Conservation (phyloP, 2,329 filamentous ascomycete genomes). For the Furcasterigmium furcatum region DNA sequence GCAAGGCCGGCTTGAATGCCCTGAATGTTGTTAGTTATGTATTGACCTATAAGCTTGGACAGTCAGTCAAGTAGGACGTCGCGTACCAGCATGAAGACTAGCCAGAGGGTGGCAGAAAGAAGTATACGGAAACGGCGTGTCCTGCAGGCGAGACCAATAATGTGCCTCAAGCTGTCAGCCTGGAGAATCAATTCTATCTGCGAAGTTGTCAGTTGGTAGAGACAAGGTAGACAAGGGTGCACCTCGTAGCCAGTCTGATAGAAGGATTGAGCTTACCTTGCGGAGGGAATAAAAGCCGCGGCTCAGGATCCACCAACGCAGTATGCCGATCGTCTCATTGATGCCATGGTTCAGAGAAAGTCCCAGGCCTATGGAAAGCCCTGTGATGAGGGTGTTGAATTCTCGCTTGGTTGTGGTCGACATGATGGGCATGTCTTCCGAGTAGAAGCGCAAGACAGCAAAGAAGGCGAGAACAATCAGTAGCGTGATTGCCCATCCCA, state of each 20-base stretch:
- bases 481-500: conserved; percentile 23
- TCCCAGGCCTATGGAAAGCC: conserved; percentile 36
- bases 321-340: conserved; percentile 38
- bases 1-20: conserved; percentile 38
- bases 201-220: too few species aligned
- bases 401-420: conserved; percentile 29
- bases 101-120: conserved; percentile 20
- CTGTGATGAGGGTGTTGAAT: conserved; percentile 41
- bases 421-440: conserved; percentile 20
- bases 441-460: conserved; percentile 22
- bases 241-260: conserved; percentile 1
- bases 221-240: too few species aligned
- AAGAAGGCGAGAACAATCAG: conserved; percentile 21
- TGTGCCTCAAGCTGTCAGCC: conserved; percentile 23
- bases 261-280: conserved; percentile 26
- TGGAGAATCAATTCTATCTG: conserved; percentile 22
- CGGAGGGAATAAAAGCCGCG: conserved; percentile 26
- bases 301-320: conserved; percentile 43
- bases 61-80: too few species aligned
- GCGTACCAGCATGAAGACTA: conserved; percentile 25
- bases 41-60: too few species aligned
- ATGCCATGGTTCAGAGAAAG: conserved; percentile 37
- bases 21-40: too few species aligned
- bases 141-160: conserved; percentile 20
- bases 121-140: conserved; percentile 20